These are phyloP conservation scores for Fallopia convolvulus DNA, from an alignment of 148 eudicot genomes.

Conservation along the genomic window DNA sequence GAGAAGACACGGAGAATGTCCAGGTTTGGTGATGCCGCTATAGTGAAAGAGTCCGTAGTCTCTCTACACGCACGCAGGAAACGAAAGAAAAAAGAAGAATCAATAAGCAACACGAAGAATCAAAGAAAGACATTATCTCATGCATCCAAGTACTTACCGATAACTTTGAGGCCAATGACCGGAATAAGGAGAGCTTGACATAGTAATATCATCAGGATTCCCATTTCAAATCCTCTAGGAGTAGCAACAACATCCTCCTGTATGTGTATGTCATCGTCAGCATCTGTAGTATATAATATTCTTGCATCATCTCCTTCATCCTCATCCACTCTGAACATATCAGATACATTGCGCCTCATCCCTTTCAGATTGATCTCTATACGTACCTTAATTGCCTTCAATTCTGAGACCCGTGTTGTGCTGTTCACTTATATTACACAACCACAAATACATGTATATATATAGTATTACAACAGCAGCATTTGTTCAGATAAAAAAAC, in stretches of 20 bases:
- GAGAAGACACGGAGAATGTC: slow-evolving; percentile 29
- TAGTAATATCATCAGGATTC: not conserved
- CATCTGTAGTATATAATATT: not conserved
- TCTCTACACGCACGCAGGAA: slow-evolving; percentile 30
- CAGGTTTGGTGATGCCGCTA: slow-evolving; percentile 66
- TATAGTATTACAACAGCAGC: not conserved
- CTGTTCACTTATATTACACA: not conserved
- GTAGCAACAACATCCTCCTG: no score
- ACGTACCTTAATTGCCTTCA: not conserved
- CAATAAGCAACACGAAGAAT: not conserved
- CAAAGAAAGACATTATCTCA: not conserved
- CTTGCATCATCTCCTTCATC: not conserved
- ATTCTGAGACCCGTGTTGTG: not conserved
- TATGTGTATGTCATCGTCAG: not conserved
- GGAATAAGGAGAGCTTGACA: slow-evolving; percentile 6
- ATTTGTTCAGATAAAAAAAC: no score
- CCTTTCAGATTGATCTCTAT: not conserved
- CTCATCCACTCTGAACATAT: not conserved
- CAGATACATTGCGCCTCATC: slow-evolving; percentile 5
- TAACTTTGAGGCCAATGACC: slow-evolving; percentile 10
- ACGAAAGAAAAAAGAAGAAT: not conserved
- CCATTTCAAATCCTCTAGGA: not conserved
- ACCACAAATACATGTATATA: no score
- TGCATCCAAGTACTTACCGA: not conserved
- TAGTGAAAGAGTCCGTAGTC: slow-evolving; percentile 52